phyloP scores from a whole-genome alignment of 257 asterid genomes.

The Plantago major region DNA sequence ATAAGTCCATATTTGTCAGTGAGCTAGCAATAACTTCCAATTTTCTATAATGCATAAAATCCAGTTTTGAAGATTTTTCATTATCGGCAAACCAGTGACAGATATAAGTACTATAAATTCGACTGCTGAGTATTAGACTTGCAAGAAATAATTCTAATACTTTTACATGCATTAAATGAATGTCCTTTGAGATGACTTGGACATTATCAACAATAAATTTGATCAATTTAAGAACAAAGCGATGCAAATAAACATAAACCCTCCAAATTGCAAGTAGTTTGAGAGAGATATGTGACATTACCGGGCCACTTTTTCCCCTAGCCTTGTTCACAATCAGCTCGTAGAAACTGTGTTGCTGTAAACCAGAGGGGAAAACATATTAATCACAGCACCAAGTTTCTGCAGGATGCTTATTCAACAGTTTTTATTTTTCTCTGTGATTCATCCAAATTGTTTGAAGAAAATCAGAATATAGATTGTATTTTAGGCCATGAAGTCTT shows the following conservation, averaged over 20 bases:
- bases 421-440: neutral
- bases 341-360: constrained; percentile 95
- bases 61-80: neutral
- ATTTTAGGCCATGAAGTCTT: constrained; percentile 26
- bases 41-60: neutral
- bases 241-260: neutral
- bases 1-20: neutral
- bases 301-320: constrained; percentile 99
- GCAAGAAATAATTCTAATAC: neutral
- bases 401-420: neutral
- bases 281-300: constrained; percentile 37
- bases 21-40: neutral
- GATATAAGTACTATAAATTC: neutral
- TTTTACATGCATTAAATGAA: neutral
- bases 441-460: neutral
- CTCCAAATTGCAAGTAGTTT: constrained; percentile 18
- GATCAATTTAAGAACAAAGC: constrained; percentile 2
- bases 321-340: constrained; percentile 98
- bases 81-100: neutral
- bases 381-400: neutral
- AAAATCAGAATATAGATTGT: neutral
- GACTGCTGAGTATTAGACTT: neutral
- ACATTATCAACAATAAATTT: neutral
- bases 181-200: neutral
- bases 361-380: constrained; percentile 17